Evolutionary conservation across 805 yeast species (phyloP).

Genomic region (Lachancea meyersii): DNA sequence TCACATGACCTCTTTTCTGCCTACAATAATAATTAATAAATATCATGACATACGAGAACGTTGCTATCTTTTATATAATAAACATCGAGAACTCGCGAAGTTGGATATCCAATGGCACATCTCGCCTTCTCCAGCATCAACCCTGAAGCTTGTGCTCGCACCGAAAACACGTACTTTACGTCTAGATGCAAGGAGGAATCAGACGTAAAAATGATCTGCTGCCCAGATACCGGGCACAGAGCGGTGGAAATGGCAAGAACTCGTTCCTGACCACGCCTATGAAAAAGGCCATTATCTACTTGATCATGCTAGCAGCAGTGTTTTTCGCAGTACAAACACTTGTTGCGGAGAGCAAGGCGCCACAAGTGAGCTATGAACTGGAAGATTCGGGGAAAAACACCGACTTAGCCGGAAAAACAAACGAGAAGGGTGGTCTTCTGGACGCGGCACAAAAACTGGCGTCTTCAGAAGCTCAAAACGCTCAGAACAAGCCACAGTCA

Average conservation of each 20-base stretch:
- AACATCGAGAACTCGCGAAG: too few species aligned
- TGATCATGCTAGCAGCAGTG: constrained; percentile 30
- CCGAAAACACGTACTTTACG: too few species aligned
- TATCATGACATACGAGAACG: too few species aligned
- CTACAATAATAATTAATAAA: too few species aligned
- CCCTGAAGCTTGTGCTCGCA: too few species aligned
- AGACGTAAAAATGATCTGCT: constrained; percentile 34
- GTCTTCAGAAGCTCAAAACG: background rate
- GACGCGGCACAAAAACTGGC: background rate
- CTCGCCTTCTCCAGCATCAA: too few species aligned
- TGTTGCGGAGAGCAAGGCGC: constrained; percentile 19
- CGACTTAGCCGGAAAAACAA: background rate
- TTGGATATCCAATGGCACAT: too few species aligned
- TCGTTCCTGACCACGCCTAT: constrained; percentile 41
- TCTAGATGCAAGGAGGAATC: constrained; percentile 33
- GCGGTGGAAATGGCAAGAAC: constrained; percentile 18
- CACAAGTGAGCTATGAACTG: constrained; percentile 20
- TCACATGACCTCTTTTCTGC: too few species aligned
- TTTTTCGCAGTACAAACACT: constrained; percentile 30
- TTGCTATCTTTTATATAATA: too few species aligned
- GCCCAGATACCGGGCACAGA: constrained; percentile 34
- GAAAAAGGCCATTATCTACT: constrained; percentile 40
- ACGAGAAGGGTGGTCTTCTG: background rate
- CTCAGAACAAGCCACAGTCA: background rate
- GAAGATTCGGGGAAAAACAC: constrained; percentile 16